Conservation (phyloP, 2,329 filamentous ascomycete genomes). For the Arthrobotrys megalospora region DNA sequence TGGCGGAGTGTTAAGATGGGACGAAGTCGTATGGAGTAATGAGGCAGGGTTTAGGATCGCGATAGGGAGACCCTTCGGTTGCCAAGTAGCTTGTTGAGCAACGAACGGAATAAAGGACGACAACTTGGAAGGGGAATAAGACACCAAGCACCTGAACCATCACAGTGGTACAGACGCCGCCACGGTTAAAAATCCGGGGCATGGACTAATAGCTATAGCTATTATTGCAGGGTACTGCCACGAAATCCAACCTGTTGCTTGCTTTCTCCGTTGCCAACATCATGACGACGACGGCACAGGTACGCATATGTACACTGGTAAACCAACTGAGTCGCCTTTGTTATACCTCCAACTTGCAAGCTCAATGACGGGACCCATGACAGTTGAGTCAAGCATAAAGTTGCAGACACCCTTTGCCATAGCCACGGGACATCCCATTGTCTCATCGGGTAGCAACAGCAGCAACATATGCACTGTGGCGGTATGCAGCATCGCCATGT, state of each 20-base stretch:
- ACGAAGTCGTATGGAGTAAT: background rate
- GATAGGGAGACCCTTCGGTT: background rate
- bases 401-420: constrained; percentile 3
- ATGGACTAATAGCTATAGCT: background rate
- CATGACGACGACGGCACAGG: background rate
- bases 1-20: background rate
- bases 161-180: background rate
- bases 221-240: background rate
- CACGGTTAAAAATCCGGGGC: background rate
- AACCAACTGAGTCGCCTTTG: constrained; percentile 19
- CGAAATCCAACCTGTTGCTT: constrained; percentile 3
- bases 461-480: constrained; percentile 1
- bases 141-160: too few relatives aligned
- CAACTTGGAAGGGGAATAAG: too few relatives aligned
- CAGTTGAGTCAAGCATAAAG: constrained; percentile 2
- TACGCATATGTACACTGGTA: background rate
- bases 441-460: background rate
- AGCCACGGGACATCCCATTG: constrained; percentile 17
- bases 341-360: background rate
- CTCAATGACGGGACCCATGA: background rate
- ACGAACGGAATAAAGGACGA: too few relatives aligned
- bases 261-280: background rate
- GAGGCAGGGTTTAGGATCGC: background rate
- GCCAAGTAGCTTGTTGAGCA: background rate
- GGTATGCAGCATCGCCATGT: background rate